Percentiles rank a stretch among this genome's conserved stretches.
These are phyloP conservation scores for Umbelopsis ramanniana DNA, from an alignment of 192 early-diverging fungal genomes.

Conservation along the genomic window DNA sequence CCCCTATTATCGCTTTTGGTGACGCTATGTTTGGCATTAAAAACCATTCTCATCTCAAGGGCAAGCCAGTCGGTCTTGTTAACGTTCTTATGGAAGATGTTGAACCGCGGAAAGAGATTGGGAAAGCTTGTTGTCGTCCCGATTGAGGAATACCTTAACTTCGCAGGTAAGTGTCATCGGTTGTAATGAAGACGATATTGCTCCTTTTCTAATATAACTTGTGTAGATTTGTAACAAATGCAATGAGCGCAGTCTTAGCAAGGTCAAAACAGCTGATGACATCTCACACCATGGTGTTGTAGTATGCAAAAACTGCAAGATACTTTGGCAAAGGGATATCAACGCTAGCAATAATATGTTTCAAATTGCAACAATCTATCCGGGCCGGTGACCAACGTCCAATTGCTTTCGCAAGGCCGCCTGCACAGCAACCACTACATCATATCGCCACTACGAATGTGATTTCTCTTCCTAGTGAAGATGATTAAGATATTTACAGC, in stretches of 20 bases:
- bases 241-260: not conserved
- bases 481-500: slow-evolving; percentile 9
- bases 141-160: not conserved
- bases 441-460: slow-evolving; percentile 10
- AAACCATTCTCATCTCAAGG: not conserved
- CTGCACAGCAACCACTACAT: not conserved
- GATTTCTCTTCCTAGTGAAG: slow-evolving; percentile 3
- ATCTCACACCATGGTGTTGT: slow-evolving; percentile 9
- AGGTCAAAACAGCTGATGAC: not conserved
- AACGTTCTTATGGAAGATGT: slow-evolving; percentile 1
- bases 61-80: not conserved
- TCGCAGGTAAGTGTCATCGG: not conserved
- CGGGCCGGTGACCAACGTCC: not conserved
- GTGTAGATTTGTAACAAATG: slow-evolving; percentile 13
- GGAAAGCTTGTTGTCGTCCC: slow-evolving; percentile 11
- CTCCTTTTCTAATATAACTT: not conserved
- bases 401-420: slow-evolving; percentile 1
- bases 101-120: not conserved
- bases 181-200: not conserved
- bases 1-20: slow-evolving; percentile 10
- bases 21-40: slow-evolving; percentile 9
- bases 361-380: not conserved
- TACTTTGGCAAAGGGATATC: slow-evolving; percentile 21
- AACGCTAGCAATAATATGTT: slow-evolving; percentile 20
- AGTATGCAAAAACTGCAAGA: slow-evolving; percentile 20